Evolutionary conservation across 768 basidiomycete genomes (phyloP), one percentile per base, ranked within the genome.

Genomic region (Mycena olivaceomarginata): DNA sequence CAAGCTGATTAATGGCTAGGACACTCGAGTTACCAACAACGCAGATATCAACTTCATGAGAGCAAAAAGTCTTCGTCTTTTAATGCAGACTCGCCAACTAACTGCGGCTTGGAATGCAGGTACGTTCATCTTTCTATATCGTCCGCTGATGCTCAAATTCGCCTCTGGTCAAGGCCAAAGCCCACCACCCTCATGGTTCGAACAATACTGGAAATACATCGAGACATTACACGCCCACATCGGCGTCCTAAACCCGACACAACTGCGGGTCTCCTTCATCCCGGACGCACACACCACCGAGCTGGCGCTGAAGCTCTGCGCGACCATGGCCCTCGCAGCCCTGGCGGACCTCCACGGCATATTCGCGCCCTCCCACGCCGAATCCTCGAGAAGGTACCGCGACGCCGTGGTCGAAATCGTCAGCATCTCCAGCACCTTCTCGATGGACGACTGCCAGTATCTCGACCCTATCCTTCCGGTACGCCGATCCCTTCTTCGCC

Each of bases 381-480:
- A 79, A 53, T 79, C 78, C 1, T 79, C 75, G 41, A 56, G 66
- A 37, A 5, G 78, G 37, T 79, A 79, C 45, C 75, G 78, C 40
- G 75, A 77, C 46, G 65, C 69, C 2, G 69, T 79, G 22, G 10
- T 77, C 11, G 78, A 79, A 53, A 77, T 79, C 62, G 78, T 77
- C 4, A 74, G 75, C 75, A 77, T 79, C 39, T 73, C 72, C 3
- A 79, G 78, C 67, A 77, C 75, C 15, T 79, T 79, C 69, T 70
- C 78, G 5, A 16, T 74, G 0, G 75, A 77, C 41, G 78, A 79
- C 53, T 79, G 75, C 37, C 67, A 67, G 15, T 70, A 79, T 60
- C 78, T 79, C 10, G 78, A 77, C 41, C 75, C 78, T 1, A 77
- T 79, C 18, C 72, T 79, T 12, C 68, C 78, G 59, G 78, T 79